Evolutionary conservation across 805 yeast genomes (phyloP).

Genomic region (Candida quercuum): DNA sequence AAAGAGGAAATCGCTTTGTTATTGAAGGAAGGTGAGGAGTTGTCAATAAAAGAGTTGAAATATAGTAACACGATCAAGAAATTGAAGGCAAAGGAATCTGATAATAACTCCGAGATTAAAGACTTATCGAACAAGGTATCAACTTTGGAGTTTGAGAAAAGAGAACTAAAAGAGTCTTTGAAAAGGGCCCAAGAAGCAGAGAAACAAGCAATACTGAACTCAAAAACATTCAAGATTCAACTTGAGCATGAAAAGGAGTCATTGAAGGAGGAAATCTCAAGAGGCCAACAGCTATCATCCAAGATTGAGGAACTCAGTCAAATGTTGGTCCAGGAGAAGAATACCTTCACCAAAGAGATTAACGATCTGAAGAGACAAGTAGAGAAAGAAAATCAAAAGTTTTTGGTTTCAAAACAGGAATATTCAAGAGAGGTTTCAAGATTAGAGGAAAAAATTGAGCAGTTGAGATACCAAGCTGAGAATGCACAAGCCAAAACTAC

Average conservation of each 20-base stretch:
- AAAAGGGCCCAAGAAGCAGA: conserved; percentile 21
- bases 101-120: conserved; percentile 30
- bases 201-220: conserved; percentile 19
- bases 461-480: conserved; percentile 59
- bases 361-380: conserved; percentile 26
- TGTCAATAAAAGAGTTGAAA: conserved; percentile 67
- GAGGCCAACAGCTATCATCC: conserved; percentile 19
- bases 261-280: conserved; percentile 15
- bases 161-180: conserved; percentile 21
- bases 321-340: conserved; percentile 20
- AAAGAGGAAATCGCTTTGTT: conserved; percentile 59
- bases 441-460: conserved; percentile 68
- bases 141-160: conserved; percentile 20
- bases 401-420: conserved; percentile 15
- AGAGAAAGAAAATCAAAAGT: conserved; percentile 31
- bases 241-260: conserved; percentile 17
- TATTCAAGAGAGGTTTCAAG: conserved; percentile 41
- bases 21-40: conserved; percentile 68
- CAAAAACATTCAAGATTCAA: conserved; percentile 17
- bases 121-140: conserved; percentile 9
- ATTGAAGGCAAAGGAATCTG: conserved; percentile 42
- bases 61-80: conserved; percentile 61
- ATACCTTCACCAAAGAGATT: conserved; percentile 21
- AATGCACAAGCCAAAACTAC: conserved; percentile 25
- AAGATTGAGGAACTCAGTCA: conserved; percentile 21